Evolutionary conservation across 2,329 filamentous ascomycete species (phyloP), one percentile per base, ranked within the genome.

Genomic region (Orbilia blumenaviensis): DNA sequence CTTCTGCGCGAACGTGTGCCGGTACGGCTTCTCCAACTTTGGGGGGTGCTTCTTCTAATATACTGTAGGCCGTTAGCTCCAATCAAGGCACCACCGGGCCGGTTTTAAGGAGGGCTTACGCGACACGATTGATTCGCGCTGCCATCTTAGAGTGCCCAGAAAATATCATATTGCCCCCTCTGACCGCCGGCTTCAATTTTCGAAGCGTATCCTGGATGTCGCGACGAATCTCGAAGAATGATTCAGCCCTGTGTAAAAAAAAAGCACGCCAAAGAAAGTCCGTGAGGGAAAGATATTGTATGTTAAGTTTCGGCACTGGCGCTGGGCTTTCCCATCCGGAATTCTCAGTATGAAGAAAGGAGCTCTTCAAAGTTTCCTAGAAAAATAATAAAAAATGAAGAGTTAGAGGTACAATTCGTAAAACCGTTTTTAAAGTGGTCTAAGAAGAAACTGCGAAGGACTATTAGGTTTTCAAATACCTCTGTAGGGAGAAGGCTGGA

Each of bases 181-280:
- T 87, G 21, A 84, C 81, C 78, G 90, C 88, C 1, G 94, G 94
- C 78, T 91, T 89, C 74, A 99, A 84, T 50, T 93, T 89, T 81
- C 91, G 92, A 60, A 98, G 82, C 5, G 91, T 89, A 54, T 92
- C 88, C 81, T 97, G 93, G 69, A 99, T 89, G 81, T 99, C 93
- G 81, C 93, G 94, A 50, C 93, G 89, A 74, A 99, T 94, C 75
- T 93, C 92, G 82, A 96, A 98, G 82, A 98, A 97, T 0, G 94
- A 88, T 82, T 99, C 95, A 72, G 90, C 92, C 42, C 94, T 89
- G 82, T 97, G 95, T 7, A 99, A 85, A 12, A 96, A 87, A 80
- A 98, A 90, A 0, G 94, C 93, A 77, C 96, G 89, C 93, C 94
- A 99, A n/a, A 99, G 84, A 80, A 99, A 99, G 82, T 99, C 95